Evolutionary conservation across 2,329 filamentous ascomycete genomes (phyloP).

Genomic region (Periconia digitata): DNA sequence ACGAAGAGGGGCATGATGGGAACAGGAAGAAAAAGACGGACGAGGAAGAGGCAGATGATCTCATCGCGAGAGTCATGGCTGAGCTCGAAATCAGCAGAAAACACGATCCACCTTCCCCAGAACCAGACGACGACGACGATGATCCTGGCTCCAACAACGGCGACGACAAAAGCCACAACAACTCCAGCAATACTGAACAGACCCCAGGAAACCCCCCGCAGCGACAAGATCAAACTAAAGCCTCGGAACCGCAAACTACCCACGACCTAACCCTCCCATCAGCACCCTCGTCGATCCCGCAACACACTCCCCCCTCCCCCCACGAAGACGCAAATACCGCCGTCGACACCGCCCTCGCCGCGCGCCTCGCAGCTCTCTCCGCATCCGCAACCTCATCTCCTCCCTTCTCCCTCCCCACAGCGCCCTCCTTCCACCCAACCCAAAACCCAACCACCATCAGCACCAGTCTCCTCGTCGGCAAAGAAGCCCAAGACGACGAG

Average conservation of each 20-base stretch:
- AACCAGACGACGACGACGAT: neutral
- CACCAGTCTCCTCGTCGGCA: slow-evolving; percentile 40
- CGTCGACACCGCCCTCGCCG: slow-evolving; percentile 49
- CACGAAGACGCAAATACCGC: slow-evolving; percentile 27
- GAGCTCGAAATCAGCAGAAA: slow-evolving; percentile 49
- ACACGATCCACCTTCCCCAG: slow-evolving; percentile 31
- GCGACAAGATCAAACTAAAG: neutral
- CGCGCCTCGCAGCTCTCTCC: slow-evolving; percentile 48
- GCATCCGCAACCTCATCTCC: slow-evolving; percentile 29
- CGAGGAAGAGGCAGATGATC: slow-evolving; percentile 48
- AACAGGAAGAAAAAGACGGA: slow-evolving; percentile 30
- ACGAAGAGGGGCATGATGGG: slow-evolving; percentile 19
- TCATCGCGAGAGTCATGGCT: slow-evolving; percentile 50
- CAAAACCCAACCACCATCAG: slow-evolving; percentile 38
- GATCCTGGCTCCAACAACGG: neutral
- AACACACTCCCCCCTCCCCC: slow-evolving; percentile 21
- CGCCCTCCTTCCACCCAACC: slow-evolving; percentile 47
- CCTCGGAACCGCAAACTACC: neutral
- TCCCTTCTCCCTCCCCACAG: slow-evolving; percentile 47
- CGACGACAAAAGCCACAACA: neutral
- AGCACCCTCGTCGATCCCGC: slow-evolving; percentile 40
- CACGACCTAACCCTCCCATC: slow-evolving; percentile 44
- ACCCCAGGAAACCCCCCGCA: neutral
- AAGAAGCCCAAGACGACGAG: slow-evolving; percentile 67
- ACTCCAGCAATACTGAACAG: neutral